phyloP scores from a whole-genome alignment of 176 grass and related monocot genomes.

The Carex myosuroides region DNA sequence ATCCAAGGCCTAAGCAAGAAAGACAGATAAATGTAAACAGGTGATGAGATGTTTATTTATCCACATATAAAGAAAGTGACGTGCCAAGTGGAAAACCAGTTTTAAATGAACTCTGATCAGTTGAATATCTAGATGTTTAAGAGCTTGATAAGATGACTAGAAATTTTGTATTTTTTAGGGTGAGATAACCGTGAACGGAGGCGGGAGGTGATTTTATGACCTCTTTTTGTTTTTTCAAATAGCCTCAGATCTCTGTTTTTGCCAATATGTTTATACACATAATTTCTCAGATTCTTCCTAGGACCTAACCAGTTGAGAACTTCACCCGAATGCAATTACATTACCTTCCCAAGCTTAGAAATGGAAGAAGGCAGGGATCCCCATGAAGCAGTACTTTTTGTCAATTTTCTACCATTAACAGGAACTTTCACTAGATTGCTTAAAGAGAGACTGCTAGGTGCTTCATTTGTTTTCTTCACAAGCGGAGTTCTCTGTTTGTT shows the following conservation, averaged over 20 bases:
- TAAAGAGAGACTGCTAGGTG: slow-evolving; percentile 11
- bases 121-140: not conserved
- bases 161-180: not conserved
- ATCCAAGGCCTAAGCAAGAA: slow-evolving; percentile 25
- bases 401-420: slow-evolving; percentile 28
- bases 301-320: not conserved
- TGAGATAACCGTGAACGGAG: not conserved
- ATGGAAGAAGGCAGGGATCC: slow-evolving; percentile 48
- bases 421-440: slow-evolving; percentile 33
- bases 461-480: slow-evolving; percentile 22
- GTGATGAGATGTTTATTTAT: not conserved
- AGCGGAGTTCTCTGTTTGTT: slow-evolving; percentile 22
- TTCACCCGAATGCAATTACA: not conserved
- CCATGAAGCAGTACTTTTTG: slow-evolving; percentile 45
- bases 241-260: not conserved
- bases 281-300: not conserved
- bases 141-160: not conserved
- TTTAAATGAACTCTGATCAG: not conserved
- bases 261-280: not conserved
- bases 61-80: not conserved
- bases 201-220: not conserved
- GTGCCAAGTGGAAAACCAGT: not conserved
- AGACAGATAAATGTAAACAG: not conserved
- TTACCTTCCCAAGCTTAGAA: slow-evolving; percentile 43
- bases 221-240: not conserved